Conservation (phyloP, 331 rosid species). For the Arachis monticola region DNA sequence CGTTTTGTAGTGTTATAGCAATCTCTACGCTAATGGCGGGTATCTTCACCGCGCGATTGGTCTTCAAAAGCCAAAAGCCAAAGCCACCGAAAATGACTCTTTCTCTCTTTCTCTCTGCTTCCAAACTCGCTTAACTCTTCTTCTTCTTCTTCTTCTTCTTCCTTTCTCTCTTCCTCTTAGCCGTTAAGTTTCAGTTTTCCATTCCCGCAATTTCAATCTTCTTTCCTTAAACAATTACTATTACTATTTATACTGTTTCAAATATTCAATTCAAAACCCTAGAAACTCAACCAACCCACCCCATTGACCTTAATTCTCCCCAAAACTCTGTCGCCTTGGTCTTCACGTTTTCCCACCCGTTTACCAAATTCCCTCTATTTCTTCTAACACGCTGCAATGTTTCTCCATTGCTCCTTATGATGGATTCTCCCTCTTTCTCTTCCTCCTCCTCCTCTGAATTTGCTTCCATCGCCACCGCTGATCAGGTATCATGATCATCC, state of each 20-base stretch:
- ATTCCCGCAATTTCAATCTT: conserved; percentile 1
- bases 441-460: conserved; percentile 65
- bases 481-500: conserved; percentile 49
- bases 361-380: conserved; percentile 18
- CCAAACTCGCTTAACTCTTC: background rate
- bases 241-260: background rate
- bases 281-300: background rate
- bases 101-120: background rate
- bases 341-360: conserved; percentile 20
- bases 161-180: background rate
- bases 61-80: background rate
- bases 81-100: conserved; percentile 1
- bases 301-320: conserved; percentile 49
- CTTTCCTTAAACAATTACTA: conserved; percentile 12
- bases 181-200: conserved; percentile 45
- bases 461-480: conserved; percentile 55
- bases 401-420: conserved; percentile 48
- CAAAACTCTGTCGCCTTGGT: conserved; percentile 26
- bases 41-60: background rate
- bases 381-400: conserved; percentile 38
- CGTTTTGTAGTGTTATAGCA: no score
- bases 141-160: background rate
- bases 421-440: conserved; percentile 63
- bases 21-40: background rate
- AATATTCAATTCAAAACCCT: conserved; percentile 30